A percentile compares a stretch with the other conserved stretches of the same genome.
Evolutionary conservation across 176 grass and related monocot species (phyloP).

Genomic region (Hsuehochloa calcarea): DNA sequence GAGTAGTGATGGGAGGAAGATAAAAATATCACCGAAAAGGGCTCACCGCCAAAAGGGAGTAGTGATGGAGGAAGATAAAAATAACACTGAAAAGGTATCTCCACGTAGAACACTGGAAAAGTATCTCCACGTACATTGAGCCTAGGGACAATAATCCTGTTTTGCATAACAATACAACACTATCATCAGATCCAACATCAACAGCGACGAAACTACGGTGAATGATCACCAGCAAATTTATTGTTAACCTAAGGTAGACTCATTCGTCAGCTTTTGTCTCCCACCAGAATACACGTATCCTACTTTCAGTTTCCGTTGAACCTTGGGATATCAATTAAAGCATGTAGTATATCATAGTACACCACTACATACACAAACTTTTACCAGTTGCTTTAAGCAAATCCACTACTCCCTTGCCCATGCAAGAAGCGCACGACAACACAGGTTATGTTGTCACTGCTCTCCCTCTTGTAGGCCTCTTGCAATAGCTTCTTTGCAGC

Average conservation of each 20-base stretch:
- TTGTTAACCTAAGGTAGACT: slow-evolving; percentile 33
- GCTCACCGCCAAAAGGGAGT: no score
- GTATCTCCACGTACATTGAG: no score
- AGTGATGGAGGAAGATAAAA: no score
- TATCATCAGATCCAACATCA: slow-evolving; percentile 5
- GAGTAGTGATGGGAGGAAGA: no score
- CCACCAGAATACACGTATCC: slow-evolving; percentile 27
- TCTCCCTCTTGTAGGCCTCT: slow-evolving; percentile 59
- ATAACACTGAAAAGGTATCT: no score
- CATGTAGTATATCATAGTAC: slow-evolving; percentile 17
- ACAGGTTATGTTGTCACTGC: slow-evolving; percentile 62
- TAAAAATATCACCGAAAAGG: no score
- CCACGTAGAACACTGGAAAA: no score
- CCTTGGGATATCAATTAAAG: slow-evolving; percentile 17
- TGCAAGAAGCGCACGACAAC: slow-evolving; percentile 53
- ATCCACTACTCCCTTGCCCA: slow-evolving; percentile 44
- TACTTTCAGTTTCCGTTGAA: slow-evolving; percentile 22
- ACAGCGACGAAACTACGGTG: neutral
- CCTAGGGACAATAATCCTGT: neutral
- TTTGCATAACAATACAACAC: slow-evolving; percentile 19
- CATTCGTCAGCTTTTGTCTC: neutral
- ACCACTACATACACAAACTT: neutral
- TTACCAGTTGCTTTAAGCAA: slow-evolving; percentile 3
- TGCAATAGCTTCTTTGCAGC: slow-evolving; percentile 63
- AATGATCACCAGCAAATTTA: slow-evolving; percentile 27